Conservation (phyloP, 164 flowering plant genomes). For the Warburgia ugandensis region DNA sequence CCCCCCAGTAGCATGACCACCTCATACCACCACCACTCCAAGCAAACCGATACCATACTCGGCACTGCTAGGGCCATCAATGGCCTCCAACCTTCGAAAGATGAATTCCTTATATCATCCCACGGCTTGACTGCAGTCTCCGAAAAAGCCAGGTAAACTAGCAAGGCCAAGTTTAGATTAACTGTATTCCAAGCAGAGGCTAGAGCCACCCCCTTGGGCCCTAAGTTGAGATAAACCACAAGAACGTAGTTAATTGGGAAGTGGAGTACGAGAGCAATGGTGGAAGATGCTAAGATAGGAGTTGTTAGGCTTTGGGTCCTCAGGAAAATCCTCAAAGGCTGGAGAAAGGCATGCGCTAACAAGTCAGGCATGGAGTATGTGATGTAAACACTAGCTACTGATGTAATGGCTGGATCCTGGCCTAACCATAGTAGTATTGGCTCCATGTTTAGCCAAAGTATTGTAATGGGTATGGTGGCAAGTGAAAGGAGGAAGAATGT, state of each 20-base stretch:
- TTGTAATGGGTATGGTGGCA: constrained; percentile 43
- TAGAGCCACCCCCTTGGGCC: constrained; percentile 44
- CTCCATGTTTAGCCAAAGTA: constrained; percentile 45
- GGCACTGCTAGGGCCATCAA: constrained; percentile 41
- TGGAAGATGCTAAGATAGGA: constrained; percentile 35
- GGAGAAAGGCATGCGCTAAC: constrained; percentile 36
- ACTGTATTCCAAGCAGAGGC: constrained; percentile 28
- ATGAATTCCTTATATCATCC: constrained; percentile 3
- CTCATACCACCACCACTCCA: constrained; percentile 91
- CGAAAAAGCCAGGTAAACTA: constrained; percentile 22
- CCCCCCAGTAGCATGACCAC: constrained; percentile 53
- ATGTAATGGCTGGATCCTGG: constrained; percentile 42
- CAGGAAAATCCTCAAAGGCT: constrained; percentile 45
- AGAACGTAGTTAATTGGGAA: constrained; percentile 44
- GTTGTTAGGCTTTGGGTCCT: constrained; percentile 45
- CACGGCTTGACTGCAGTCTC: constrained; percentile 28
- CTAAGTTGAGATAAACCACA: constrained; percentile 22
- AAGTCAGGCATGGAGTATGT: constrained; percentile 48
- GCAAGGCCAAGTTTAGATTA: constrained; percentile 17
- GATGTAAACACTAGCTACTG: constrained; percentile 37
- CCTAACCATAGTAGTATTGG: constrained; percentile 35
- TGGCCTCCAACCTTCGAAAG: constrained; percentile 28
- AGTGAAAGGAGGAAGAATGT: constrained; percentile 33
- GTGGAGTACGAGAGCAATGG: constrained; percentile 34
- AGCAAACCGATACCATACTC: constrained; percentile 54